Percentiles rank a stretch among this genome's conserved stretches.
Conservation (phyloP, 2,329 filamentous ascomycete species). For the Aspergillus floridensis region DNA sequence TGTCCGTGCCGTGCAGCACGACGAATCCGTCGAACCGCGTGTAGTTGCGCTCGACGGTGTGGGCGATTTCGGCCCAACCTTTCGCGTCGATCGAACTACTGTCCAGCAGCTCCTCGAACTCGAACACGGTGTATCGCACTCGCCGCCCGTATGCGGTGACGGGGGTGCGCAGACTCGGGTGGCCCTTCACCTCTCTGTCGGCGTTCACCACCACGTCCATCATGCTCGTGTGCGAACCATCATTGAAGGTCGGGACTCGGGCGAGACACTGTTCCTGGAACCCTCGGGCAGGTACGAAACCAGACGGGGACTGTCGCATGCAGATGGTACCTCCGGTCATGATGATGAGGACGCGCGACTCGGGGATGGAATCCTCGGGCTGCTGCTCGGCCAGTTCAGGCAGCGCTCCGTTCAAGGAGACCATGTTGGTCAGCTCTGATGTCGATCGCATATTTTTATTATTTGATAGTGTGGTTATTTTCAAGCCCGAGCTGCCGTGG, state of each 20-base stretch:
- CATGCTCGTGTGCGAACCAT: slow-evolving; percentile 60
- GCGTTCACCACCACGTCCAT: slow-evolving; percentile 56
- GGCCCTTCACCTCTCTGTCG: slow-evolving; percentile 47
- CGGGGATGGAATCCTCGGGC: slow-evolving; percentile 48
- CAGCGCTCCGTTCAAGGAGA: slow-evolving; percentile 17
- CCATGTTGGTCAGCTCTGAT: slow-evolving; percentile 18
- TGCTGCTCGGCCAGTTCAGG: slow-evolving; percentile 23
- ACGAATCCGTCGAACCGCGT: slow-evolving; percentile 87
- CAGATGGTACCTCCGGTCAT: slow-evolving; percentile 83
- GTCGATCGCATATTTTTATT: background rate
- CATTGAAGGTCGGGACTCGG: slow-evolving; percentile 81
- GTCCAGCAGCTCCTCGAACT: slow-evolving; percentile 81
- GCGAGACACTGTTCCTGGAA: slow-evolving; percentile 82
- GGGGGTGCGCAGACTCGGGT: slow-evolving; percentile 75
- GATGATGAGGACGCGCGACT: slow-evolving; percentile 81
- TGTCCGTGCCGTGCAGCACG: slow-evolving; percentile 87
- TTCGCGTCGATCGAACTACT: slow-evolving; percentile 84
- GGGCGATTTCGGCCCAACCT: slow-evolving; percentile 82
- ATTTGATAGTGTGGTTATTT: background rate
- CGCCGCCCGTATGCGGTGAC: slow-evolving; percentile 75
- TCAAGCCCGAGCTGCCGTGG: background rate
- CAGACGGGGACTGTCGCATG: slow-evolving; percentile 79
- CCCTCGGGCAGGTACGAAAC: slow-evolving; percentile 73
- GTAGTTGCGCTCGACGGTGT: slow-evolving; percentile 79
- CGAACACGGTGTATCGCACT: slow-evolving; percentile 78